phyloP scores from a whole-genome alignment of 768 basidiomycete genomes.

The Cystofilobasidium bisporidii region DNA sequence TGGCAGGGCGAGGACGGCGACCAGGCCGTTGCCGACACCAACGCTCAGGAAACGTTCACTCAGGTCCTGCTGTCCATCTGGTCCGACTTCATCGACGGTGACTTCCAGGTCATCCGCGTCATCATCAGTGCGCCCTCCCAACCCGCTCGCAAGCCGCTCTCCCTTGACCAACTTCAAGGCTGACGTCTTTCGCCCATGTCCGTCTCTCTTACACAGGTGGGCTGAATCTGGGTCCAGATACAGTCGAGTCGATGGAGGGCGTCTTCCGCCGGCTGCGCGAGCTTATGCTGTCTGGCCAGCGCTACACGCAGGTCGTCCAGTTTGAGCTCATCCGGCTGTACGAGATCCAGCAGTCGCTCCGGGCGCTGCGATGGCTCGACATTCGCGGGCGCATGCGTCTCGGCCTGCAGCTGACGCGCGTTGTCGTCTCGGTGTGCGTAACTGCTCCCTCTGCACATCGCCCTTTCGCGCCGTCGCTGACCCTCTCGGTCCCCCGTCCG shows the following conservation, averaged over 20 bases:
- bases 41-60: constrained; percentile 70
- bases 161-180: no score
- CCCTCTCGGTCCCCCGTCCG: no score
- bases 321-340: constrained; percentile 51
- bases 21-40: constrained; percentile 37
- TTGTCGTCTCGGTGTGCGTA: constrained; percentile 25
- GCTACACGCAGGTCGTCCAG: constrained; percentile 64
- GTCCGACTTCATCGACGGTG: constrained; percentile 70
- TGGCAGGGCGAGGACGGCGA: constrained; percentile 41
- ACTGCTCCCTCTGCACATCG: no score
- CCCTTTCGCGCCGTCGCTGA: no score
- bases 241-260: constrained; percentile 63
- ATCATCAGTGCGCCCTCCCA: constrained; percentile 52
- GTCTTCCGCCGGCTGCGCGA: constrained; percentile 62
- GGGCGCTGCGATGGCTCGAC: constrained; percentile 66
- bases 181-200: neutral
- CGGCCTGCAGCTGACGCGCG: constrained; percentile 52
- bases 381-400: constrained; percentile 63
- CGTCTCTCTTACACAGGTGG: neutral
- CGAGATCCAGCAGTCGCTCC: constrained; percentile 68
- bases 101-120: constrained; percentile 71
- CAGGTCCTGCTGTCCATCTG: constrained; percentile 64
- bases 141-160: constrained; percentile 9
- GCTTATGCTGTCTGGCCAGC: constrained; percentile 62
- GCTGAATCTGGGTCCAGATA: constrained; percentile 64